Evolutionary conservation across 2,329 filamentous ascomycete genomes (phyloP).

Genomic region (Aspergillus quadricinctus): DNA sequence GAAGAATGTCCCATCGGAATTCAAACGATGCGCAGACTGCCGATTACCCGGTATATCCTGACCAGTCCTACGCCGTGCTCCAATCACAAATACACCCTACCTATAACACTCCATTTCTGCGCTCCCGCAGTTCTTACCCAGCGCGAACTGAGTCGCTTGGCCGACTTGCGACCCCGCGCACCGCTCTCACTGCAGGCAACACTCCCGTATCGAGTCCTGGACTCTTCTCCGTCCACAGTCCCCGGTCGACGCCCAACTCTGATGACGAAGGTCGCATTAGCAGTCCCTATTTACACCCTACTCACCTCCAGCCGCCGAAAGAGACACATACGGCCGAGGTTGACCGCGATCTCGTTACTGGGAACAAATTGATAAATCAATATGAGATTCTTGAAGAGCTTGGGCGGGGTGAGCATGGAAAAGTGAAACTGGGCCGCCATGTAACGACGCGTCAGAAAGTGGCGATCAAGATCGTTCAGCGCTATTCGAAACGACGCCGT

Average conservation of each 20-base stretch:
- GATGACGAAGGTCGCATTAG: slow-evolving; percentile 38
- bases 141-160: slow-evolving; percentile 28
- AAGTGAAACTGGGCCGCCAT: slow-evolving; percentile 91
- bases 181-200: slow-evolving; percentile 42
- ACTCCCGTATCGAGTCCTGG: slow-evolving; percentile 47
- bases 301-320: slow-evolving; percentile 69
- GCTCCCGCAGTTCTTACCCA: slow-evolving; percentile 43
- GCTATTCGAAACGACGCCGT: slow-evolving; percentile 87
- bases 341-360: slow-evolving; percentile 81
- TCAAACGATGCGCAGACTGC: slow-evolving; percentile 21
- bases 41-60: slow-evolving; percentile 44
- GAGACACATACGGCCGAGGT: slow-evolving; percentile 89
- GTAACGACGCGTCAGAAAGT: slow-evolving; percentile 71
- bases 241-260: slow-evolving; percentile 30
- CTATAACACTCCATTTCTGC: slow-evolving; percentile 35
- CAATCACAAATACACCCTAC: slow-evolving; percentile 42
- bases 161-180: slow-evolving; percentile 20
- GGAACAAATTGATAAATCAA: slow-evolving; percentile 94
- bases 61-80: slow-evolving; percentile 46
- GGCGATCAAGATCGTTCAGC: slow-evolving; percentile 97
- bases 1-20: slow-evolving; percentile 24
- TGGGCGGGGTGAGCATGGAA: slow-evolving; percentile 91
- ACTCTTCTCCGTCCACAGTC: slow-evolving; percentile 38
- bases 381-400: slow-evolving; percentile 97
- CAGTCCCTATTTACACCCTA: slow-evolving; percentile 64